Conservation (phyloP, 192 early-diverging fungal species). For the Gamsiella multidivaricata region DNA sequence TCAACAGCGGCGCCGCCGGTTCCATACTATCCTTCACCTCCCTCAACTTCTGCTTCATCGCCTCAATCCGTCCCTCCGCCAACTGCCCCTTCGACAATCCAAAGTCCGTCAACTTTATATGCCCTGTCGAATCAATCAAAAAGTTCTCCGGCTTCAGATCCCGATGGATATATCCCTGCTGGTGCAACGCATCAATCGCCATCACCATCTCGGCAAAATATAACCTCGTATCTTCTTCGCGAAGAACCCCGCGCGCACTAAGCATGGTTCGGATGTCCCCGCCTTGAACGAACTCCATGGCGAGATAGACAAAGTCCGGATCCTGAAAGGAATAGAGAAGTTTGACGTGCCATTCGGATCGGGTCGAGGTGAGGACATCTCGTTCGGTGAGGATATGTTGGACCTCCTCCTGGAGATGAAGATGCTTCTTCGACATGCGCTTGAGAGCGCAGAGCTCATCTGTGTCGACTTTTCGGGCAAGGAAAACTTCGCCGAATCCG, state of each 20-base stretch:
- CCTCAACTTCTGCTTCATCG: constrained; percentile 63
- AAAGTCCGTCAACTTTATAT: constrained; percentile 88
- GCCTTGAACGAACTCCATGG: constrained; percentile 82
- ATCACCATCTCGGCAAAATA: constrained; percentile 88
- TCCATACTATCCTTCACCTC: constrained; percentile 63
- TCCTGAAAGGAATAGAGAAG: constrained; percentile 84
- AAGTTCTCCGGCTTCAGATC: constrained; percentile 88
- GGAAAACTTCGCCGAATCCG: constrained; percentile 82
- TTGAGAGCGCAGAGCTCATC: constrained; percentile 85
- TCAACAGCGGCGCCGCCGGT: constrained; percentile 19
- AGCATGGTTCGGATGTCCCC: constrained; percentile 79
- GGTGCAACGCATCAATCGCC: constrained; percentile 81
- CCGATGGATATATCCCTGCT: constrained; percentile 90
- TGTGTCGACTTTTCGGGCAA: constrained; percentile 83
- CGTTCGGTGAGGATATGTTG: constrained; percentile 81
- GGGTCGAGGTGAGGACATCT: constrained; percentile 72
- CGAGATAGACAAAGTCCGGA: constrained; percentile 76
- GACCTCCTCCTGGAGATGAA: constrained; percentile 78
- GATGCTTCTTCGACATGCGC: constrained; percentile 77
- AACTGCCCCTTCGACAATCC: constrained; percentile 83
- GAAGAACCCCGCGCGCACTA: constrained; percentile 69
- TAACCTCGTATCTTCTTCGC: constrained; percentile 76
- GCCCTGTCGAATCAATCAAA: constrained; percentile 76
- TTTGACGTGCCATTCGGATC: constrained; percentile 77
- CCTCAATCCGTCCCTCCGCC: constrained; percentile 58